Base-by-base conservation (phyloP, 106 monocot species). In the Amphibolis antarctica region DNA sequence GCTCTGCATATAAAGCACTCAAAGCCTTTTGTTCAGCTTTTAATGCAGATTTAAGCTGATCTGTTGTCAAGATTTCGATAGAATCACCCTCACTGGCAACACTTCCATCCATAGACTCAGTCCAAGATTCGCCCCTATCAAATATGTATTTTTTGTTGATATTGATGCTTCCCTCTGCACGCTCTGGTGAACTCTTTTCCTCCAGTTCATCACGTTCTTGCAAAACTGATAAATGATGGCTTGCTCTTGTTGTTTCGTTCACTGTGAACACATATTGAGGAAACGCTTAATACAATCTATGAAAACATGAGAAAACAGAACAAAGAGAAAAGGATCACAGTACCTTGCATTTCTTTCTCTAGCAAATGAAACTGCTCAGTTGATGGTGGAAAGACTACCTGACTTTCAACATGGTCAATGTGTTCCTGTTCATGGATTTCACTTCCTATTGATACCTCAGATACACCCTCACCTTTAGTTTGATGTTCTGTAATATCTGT, bases 31-130 rank as follows among this genome's bases (percentile, higher is more conserved):
- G 79, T 42, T 87, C 80, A 4, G 92, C 53, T 66, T 75, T 73
- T n/a, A 92, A 66, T 12, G 87, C 82, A 71, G 80, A 31, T 67
- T 83, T 93, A 44, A 93, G 74, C 20, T 78, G 82, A 63, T 88
- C 92, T 1, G 69, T 17, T 25, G 71, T 80, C 57, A 76, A 26
- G n/a, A n/a, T 27, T 48, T 64, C 64, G n/a, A 46, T 25, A 18
- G 27, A 26, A 28, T 64, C 64, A 24, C 5, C 29, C n/a, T 51
- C 51, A 66, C 51, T 66, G 18, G 7, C 29, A 31, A 29, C 51
- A 45, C 65, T 66, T 43, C 65, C 65, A 36, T 66, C 52, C 1
- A 53, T n/a, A 31, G 51, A 51, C 18, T 66, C 65, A n/a, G 6
- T 20, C 19, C 18, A 28, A 31, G 14, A 46, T 69, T 77, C 80